phyloP scores from a whole-genome alignment of 495 filamentous ascomycete genomes.

The Astrocystis sublimbata region DNA sequence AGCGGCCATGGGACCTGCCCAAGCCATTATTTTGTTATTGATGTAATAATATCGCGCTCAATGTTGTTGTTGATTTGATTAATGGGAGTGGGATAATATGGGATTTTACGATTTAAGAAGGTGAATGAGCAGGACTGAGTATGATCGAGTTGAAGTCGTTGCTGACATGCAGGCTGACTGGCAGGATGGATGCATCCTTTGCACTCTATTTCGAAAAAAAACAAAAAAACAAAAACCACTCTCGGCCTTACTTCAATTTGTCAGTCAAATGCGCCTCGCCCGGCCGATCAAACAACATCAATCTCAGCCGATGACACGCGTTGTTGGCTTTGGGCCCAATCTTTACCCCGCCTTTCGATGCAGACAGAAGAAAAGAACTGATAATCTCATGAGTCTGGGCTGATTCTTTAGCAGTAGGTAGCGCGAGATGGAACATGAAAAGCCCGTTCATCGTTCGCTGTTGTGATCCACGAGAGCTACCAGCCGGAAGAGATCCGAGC shows the following conservation, averaged over 20 bases:
- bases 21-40: not conserved
- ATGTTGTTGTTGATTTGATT: not conserved
- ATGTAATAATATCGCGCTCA: not conserved
- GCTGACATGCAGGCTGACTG: not conserved
- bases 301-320: not conserved
- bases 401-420: constrained; percentile 4
- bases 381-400: not conserved
- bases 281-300: not conserved
- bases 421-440: not conserved
- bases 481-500: constrained; percentile 8
- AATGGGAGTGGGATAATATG: too few relatives aligned
- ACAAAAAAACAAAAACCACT: too few relatives aligned
- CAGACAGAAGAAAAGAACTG: not conserved
- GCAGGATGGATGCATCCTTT: not conserved
- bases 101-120: not conserved
- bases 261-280: not conserved
- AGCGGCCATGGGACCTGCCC: constrained; percentile 4
- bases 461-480: constrained; percentile 9
- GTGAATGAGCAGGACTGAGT: not conserved
- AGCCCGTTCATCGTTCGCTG: not conserved
- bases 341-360: not conserved
- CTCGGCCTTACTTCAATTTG: not conserved
- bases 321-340: not conserved
- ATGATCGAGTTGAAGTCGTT: not conserved
- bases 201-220: too few relatives aligned